These are phyloP conservation scores for Chaetomium cochliodes DNA, from an alignment of 495 filamentous ascomycete genomes.

Conservation along the genomic window DNA sequence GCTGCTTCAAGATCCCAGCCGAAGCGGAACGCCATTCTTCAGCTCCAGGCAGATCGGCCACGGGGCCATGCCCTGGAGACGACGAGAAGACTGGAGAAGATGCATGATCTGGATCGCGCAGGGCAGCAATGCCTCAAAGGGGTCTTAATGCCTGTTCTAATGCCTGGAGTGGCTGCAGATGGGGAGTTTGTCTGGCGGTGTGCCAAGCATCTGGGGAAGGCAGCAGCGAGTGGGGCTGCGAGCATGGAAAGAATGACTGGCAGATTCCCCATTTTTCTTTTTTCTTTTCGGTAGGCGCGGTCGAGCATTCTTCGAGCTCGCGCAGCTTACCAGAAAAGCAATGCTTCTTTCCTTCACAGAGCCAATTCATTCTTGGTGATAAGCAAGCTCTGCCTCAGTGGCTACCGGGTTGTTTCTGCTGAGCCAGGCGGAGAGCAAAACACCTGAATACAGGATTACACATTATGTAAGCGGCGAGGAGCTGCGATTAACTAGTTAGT, in stretches of 20 bases:
- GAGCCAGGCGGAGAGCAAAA: too few relatives aligned
- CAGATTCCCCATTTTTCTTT: too few relatives aligned
- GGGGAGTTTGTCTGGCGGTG: neutral
- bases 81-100: neutral
- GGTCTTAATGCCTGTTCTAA: neutral
- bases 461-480: conserved; percentile 5
- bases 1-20: neutral
- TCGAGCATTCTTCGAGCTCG: too few relatives aligned
- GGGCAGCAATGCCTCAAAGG: neutral
- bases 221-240: conserved; percentile 13
- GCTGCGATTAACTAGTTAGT: neutral
- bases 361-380: too few relatives aligned
- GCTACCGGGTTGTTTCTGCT: too few relatives aligned
- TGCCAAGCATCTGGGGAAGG: conserved; percentile 16
- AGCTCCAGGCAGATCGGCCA: conserved; percentile 16
- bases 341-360: too few relatives aligned
- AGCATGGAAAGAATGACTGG: neutral
- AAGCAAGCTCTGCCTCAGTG: too few relatives aligned
- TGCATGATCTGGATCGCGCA: neutral
- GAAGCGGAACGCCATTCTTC: neutral
- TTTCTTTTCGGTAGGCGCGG: too few relatives aligned
- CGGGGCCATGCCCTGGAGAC: neutral
- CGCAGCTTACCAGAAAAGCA: too few relatives aligned
- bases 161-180: conserved; percentile 1
- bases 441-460: too few relatives aligned